phyloP scores from a whole-genome alignment of 2,329 filamentous ascomycete species.

The Exophiala sp. region DNA sequence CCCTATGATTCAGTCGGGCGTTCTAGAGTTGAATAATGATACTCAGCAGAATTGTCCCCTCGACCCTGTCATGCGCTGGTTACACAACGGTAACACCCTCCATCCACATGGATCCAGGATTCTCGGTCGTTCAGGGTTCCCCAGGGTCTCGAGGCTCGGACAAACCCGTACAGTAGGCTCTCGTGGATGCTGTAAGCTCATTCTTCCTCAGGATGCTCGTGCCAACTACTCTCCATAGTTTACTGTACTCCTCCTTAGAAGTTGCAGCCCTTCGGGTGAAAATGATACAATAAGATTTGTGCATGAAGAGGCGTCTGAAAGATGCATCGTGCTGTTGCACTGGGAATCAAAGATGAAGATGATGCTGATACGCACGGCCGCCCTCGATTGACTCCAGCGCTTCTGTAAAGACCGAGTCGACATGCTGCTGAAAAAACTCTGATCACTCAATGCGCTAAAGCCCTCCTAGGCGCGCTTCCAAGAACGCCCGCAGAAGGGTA shows the following conservation, averaged over 20 bases:
- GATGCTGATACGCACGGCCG: too few relatives aligned
- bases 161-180: too few relatives aligned
- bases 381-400: not conserved
- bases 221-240: too few relatives aligned
- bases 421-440: not conserved
- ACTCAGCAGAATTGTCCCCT: not conserved
- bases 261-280: too few relatives aligned
- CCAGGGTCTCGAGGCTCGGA: not conserved
- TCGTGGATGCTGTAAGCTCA: not conserved
- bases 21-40: too few relatives aligned
- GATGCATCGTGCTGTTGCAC: not conserved
- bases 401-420: not conserved
- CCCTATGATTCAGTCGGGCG: too few relatives aligned
- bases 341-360: too few relatives aligned
- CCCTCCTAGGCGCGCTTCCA: conserved; percentile 5
- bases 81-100: not conserved
- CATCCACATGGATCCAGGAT: not conserved
- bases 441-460: conserved; percentile 8
- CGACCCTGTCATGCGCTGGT: not conserved
- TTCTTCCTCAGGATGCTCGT: too few relatives aligned
- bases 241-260: too few relatives aligned
- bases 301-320: too few relatives aligned
- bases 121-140: not conserved
- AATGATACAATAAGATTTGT: not conserved
- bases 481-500: conserved; percentile 19